These are phyloP conservation scores for Pseudogymnoascus sp. DNA, from an alignment of 2,329 filamentous ascomycete genomes.

Conservation along the genomic window DNA sequence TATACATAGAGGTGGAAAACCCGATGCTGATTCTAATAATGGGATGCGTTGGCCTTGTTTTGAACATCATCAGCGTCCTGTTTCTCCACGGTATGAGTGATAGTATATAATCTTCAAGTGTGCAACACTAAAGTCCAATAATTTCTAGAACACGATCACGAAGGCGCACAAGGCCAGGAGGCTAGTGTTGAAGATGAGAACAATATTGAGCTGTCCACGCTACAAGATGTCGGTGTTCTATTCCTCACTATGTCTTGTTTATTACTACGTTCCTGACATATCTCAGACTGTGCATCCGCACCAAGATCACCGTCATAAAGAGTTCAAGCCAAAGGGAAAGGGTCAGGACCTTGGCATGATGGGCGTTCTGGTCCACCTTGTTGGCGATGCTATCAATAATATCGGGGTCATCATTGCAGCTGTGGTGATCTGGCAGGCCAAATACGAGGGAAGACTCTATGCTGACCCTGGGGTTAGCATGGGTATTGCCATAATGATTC, in stretches of 20 bases:
- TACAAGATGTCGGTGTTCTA: no score
- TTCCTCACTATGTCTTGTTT: no score
- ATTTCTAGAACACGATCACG: no score
- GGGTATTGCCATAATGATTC: no score
- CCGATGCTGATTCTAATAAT: conserved; percentile 63
- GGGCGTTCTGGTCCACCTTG: conserved; percentile 61
- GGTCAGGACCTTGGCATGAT: conserved; percentile 61
- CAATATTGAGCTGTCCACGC: no score
- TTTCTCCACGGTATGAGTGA: conserved; percentile 54
- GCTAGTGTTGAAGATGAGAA: no score
- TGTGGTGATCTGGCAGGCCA: conserved; percentile 58
- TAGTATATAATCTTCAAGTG: background rate
- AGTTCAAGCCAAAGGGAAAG: conserved; percentile 27
- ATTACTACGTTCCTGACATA: no score
- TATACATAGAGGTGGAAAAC: conserved; percentile 49
- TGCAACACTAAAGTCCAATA: no score
- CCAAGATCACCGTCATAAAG: conserved; percentile 42
- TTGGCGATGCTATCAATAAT: conserved; percentile 70
- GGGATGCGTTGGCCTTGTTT: conserved; percentile 55
- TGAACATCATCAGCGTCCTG: conserved; percentile 60
- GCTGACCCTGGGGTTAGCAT: conserved; percentile 62
- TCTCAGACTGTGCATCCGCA: no score
- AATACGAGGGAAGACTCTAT: conserved; percentile 54
- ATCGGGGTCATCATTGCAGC: conserved; percentile 65
- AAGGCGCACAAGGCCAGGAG: no score